Conservation (phyloP, 768 basidiomycete genomes). For the Termitomyces titanicus region DNA sequence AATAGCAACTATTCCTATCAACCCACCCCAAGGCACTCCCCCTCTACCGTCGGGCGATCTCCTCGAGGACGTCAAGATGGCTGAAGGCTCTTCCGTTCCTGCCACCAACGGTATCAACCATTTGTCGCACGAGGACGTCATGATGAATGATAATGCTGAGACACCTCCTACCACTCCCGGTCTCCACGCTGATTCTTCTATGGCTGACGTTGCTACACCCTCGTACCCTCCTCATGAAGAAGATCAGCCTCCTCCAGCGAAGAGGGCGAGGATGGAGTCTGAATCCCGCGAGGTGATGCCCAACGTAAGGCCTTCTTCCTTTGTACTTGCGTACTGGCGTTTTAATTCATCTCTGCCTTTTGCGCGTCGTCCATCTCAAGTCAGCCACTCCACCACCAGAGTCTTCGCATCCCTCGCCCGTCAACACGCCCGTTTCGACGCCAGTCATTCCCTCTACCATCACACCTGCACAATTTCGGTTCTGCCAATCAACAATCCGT, state of each 20-base stretch:
- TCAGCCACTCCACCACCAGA: constrained; percentile 73
- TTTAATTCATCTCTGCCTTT: constrained; percentile 39
- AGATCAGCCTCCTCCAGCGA: constrained; percentile 73
- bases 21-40: constrained; percentile 42
- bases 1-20: constrained; percentile 40
- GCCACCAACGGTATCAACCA: constrained; percentile 29
- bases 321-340: constrained; percentile 51
- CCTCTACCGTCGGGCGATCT: constrained; percentile 39
- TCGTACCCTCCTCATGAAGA: constrained; percentile 46
- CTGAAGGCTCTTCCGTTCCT: constrained; percentile 30
- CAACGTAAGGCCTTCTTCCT: constrained; percentile 53
- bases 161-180: constrained; percentile 37
- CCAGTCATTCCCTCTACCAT: constrained; percentile 40
- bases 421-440: constrained; percentile 34
- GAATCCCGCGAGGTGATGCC: constrained; percentile 75
- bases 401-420: constrained; percentile 39
- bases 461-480: constrained; percentile 71
- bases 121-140: constrained; percentile 30
- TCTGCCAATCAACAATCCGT: constrained; percentile 73
- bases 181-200: constrained; percentile 35
- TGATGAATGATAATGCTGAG: constrained; percentile 37
- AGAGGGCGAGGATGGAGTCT: constrained; percentile 72
- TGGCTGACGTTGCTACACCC: constrained; percentile 30
- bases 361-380: constrained; percentile 39
- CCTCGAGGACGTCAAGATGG: constrained; percentile 56